A percentile compares a stretch with the other conserved stretches of the same genome.
Conservation (phyloP, 1,284 basidiomycete genomes). For the Ganoderma lingzhi region DNA sequence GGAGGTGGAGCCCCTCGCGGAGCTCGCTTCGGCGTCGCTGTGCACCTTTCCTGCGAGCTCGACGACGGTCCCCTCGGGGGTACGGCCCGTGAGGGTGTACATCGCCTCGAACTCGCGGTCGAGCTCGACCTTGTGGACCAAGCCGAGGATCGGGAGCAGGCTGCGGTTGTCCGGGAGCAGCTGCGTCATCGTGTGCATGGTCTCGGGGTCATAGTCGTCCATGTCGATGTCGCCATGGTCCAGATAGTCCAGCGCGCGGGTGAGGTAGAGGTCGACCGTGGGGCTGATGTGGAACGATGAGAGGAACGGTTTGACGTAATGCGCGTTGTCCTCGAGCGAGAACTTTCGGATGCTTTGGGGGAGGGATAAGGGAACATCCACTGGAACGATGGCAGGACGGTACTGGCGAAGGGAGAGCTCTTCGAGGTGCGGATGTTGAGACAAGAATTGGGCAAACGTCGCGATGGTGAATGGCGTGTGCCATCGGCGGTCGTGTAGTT, state of each 20-base stretch:
- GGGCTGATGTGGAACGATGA: slow-evolving; percentile 12
- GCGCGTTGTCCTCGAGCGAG: slow-evolving; percentile 15
- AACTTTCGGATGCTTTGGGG: slow-evolving; percentile 11
- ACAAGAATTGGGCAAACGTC: slow-evolving; percentile 7
- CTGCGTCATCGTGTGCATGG: background rate
- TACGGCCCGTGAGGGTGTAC: background rate
- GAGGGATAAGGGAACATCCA: background rate
- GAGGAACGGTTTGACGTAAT: slow-evolving; percentile 20
- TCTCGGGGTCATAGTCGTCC: background rate
- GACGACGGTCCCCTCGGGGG: background rate
- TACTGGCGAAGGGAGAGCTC: slow-evolving; percentile 13
- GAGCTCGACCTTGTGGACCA: slow-evolving; percentile 5
- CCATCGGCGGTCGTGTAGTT: background rate
- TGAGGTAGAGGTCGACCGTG: slow-evolving; percentile 7
- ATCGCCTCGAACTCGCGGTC: background rate
- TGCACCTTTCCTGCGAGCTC: background rate
- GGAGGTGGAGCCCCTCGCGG: background rate
- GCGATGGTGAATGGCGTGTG: slow-evolving; percentile 2
- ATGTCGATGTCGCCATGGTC: slow-evolving; percentile 7
- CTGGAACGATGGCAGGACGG: background rate
- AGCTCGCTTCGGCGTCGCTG: background rate
- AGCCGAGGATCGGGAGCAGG: slow-evolving; percentile 9
- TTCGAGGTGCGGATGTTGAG: slow-evolving; percentile 5
- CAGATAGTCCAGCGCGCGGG: slow-evolving; percentile 7
- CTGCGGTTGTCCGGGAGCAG: slow-evolving; percentile 11